A percentile compares a stretch with the other conserved stretches of the same genome.
These are phyloP conservation scores for Myrmaecium sp. DNA, from an alignment of 2,329 filamentous ascomycete species.

Conservation along the genomic window DNA sequence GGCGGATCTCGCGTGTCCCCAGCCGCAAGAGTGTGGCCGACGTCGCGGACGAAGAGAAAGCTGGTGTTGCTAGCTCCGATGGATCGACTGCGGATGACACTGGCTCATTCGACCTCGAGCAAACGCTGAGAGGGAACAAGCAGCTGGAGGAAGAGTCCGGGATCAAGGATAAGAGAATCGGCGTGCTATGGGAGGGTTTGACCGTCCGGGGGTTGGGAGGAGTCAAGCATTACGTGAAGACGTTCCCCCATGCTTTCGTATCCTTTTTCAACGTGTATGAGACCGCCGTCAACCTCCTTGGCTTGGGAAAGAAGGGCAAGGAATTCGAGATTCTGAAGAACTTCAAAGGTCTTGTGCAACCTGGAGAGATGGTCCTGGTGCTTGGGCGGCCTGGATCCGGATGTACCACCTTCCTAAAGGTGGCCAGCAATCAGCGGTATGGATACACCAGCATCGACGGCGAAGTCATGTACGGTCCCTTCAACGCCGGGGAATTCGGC, in stretches of 20 bases:
- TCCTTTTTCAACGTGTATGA: slow-evolving; percentile 60
- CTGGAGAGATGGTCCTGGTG: slow-evolving; percentile 80
- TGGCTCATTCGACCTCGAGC: slow-evolving; percentile 59
- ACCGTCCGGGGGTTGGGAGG: slow-evolving; percentile 63
- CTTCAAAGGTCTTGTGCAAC: slow-evolving; percentile 42
- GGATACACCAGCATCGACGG: slow-evolving; percentile 47
- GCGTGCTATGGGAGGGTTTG: slow-evolving; percentile 61
- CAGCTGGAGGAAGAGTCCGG: slow-evolving; percentile 58
- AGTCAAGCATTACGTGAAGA: slow-evolving; percentile 51
- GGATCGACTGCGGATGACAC: slow-evolving; percentile 26
- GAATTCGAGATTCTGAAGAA: slow-evolving; percentile 59
- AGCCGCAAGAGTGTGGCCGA: slow-evolving; percentile 26
- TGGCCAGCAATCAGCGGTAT: slow-evolving; percentile 37
- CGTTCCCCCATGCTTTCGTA: slow-evolving; percentile 62
- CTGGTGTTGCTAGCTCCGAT: slow-evolving; percentile 15
- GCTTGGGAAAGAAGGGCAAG: slow-evolving; percentile 47
- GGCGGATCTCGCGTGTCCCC: slow-evolving; percentile 26
- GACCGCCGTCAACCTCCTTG: slow-evolving; percentile 46
- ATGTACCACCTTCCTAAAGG: slow-evolving; percentile 38
- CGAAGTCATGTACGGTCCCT: slow-evolving; percentile 62
- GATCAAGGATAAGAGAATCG: slow-evolving; percentile 56
- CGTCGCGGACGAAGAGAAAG: slow-evolving; percentile 43
- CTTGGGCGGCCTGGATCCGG: slow-evolving; percentile 55
- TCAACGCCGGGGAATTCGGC: slow-evolving; percentile 50
- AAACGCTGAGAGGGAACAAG: slow-evolving; percentile 52